Evolutionary conservation across 306 rosid genomes (phyloP), one percentile per base, ranked within the genome.

Genomic region (Castanospermum australe): DNA sequence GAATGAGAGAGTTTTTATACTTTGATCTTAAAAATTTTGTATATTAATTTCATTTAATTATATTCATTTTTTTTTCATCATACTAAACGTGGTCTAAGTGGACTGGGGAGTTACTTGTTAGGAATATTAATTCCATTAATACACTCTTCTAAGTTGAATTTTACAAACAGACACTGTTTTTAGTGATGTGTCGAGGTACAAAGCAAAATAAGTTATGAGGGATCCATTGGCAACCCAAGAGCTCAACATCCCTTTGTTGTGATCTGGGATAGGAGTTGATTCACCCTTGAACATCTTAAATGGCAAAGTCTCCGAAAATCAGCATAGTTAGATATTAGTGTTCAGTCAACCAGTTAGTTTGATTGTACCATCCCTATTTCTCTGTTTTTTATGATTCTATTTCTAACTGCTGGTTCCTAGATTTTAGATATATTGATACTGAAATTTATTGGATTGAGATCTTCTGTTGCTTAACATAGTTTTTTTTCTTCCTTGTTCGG

Each of bases 401-500:
- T 67, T 79, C 35, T 30, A 51, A 56, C 41, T 56, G 42, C 62
- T 48, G 51, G 41, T 69, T 82, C 15, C 47, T 62, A 42, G 14
- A 73, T 67, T 62, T 68, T 48, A 62, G 55, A 25, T 33, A 45
- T 48, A 55, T 32, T 20, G 52, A 38, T 51, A 17, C n/a, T 69
- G 33, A 25, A 28, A 36, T 79, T 61, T 82, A 21, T 78, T 33
- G 11, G 63, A 70, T 79, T 75, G 71, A 70, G 62, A 69, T 71
- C 68, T 21, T 81, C 63, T 57, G 56, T 79, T 66, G 72, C 80
- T 86, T 44, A 67, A 84, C 72, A 0, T 33, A 6, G 48, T 10
- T 41, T 67, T 30, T 81, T 61, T 76, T 50, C 73, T 74, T 78
- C 68, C 73, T 76, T 75, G n/a, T 86, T 82, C 83, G 82, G 64